Percentiles rank a stretch among this genome's conserved stretches.
Evolutionary conservation across 2,329 filamentous ascomycete genomes (phyloP).

Genomic region (Diatrype stigma): DNA sequence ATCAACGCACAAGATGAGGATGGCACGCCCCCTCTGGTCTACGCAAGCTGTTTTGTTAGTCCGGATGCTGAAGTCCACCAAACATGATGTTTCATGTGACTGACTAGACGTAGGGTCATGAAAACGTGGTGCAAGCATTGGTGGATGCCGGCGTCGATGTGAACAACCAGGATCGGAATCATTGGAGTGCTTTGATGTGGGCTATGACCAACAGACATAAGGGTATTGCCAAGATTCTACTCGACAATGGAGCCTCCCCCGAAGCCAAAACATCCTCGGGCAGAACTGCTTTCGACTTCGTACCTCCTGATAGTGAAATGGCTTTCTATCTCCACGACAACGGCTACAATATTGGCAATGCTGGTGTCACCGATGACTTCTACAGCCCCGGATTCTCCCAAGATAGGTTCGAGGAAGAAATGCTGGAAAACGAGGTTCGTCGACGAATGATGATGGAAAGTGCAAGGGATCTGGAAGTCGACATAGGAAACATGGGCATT

Average conservation of each 20-base stretch:
- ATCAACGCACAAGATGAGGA: constrained; percentile 88
- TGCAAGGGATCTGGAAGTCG: constrained; percentile 92
- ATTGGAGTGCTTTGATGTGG: constrained; percentile 99
- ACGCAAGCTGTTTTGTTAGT: constrained; percentile 93
- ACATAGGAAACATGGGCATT: constrained; percentile 89
- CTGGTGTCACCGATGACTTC: constrained; percentile 81
- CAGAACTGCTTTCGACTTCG: constrained; percentile 91
- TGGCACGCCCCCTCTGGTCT: constrained; percentile 93
- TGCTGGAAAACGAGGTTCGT: constrained; percentile 94
- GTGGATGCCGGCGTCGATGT: constrained; percentile 84
- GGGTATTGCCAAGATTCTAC: constrained; percentile 83
- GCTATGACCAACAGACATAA: constrained; percentile 99
- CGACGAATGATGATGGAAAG: constrained; percentile 99
- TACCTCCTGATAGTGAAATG: constrained; percentile 92
- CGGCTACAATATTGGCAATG: constrained; percentile 83
- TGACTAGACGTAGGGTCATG: constrained; percentile 63
- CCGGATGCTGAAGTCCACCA: constrained; percentile 5
- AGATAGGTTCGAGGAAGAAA: constrained; percentile 92
- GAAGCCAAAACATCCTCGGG: constrained; percentile 94
- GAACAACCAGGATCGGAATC: constrained; percentile 90
- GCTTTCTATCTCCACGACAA: constrained; percentile 93
- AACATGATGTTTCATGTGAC: constrained; percentile 6
- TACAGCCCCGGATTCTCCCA: constrained; percentile 90
- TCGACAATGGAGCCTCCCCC: constrained; percentile 92
- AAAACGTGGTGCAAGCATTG: constrained; percentile 78